These are phyloP conservation scores for Adansonia grandidieri DNA, from an alignment of 441 rosid species.

Conservation along the genomic window DNA sequence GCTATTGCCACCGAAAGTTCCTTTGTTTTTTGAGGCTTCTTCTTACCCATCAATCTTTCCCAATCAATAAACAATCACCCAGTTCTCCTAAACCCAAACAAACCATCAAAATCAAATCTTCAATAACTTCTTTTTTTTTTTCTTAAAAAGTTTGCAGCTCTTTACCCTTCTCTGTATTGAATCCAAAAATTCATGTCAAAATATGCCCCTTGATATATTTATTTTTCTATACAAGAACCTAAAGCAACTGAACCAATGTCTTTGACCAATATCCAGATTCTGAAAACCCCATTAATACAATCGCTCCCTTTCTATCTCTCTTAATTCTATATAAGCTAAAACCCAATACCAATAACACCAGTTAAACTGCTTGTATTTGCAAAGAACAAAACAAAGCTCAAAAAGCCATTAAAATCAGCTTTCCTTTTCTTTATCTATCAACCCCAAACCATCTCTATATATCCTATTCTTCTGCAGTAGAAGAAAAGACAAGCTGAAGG, in stretches of 20 bases:
- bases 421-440: conserved; percentile 17
- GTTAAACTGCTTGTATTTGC: background rate
- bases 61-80: conserved; percentile 10
- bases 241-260: conserved; percentile 22
- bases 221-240: background rate
- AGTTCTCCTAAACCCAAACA: background rate
- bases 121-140: background rate
- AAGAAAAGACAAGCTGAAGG: conserved; percentile 13
- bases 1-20: conserved; percentile 64
- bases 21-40: conserved; percentile 66
- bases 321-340: background rate
- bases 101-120: conserved; percentile 23
- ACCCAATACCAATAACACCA: conserved; percentile 5
- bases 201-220: background rate
- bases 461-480: conserved; percentile 21
- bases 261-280: conserved; percentile 37
- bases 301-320: background rate
- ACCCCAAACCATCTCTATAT: conserved; percentile 8
- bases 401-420: conserved; percentile 27
- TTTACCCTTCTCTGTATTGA: background rate
- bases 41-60: conserved; percentile 60
- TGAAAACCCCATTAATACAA: conserved; percentile 24
- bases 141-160: conserved; percentile 11
- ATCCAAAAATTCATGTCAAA: conserved; percentile 13
- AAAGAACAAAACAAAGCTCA: conserved; percentile 15